phyloP scores from a whole-genome alignment of 1,139 yeast genomes.

The Pichiaceae sp. region DNA sequence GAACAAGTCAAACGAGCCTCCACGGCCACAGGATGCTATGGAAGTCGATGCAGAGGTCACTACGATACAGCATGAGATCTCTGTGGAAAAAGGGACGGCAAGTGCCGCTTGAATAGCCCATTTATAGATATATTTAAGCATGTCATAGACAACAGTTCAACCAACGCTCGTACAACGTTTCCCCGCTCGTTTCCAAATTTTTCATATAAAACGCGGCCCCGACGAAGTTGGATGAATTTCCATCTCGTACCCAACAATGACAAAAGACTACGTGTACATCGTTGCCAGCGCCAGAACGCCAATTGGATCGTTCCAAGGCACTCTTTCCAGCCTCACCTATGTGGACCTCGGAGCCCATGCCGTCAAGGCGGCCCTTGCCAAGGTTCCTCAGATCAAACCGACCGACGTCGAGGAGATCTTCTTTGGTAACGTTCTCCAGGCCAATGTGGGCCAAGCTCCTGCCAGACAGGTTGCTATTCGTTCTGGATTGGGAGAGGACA shows the following conservation, averaged over 20 bases:
- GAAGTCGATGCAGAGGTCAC: too few species aligned
- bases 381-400: slow-evolving; percentile 76
- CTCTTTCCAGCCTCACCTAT: slow-evolving; percentile 63
- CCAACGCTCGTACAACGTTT: too few species aligned
- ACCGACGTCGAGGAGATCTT: slow-evolving; percentile 78
- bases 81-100: neutral
- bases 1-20: slow-evolving; percentile 2
- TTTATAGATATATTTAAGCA: too few species aligned
- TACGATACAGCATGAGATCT: too few species aligned
- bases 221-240: too few species aligned
- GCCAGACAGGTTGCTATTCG: slow-evolving; percentile 95
- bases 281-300: slow-evolving; percentile 93
- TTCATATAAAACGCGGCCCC: too few species aligned
- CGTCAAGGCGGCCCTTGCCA: slow-evolving; percentile 77
- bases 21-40: too few species aligned
- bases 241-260: too few species aligned
- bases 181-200: too few species aligned
- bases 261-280: slow-evolving; percentile 60
- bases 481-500: slow-evolving; percentile 73
- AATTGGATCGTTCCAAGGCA: slow-evolving; percentile 87
- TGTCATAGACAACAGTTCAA: too few species aligned
- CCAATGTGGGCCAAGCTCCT: slow-evolving; percentile 94
- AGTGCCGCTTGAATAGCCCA: too few species aligned
- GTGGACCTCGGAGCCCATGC: slow-evolving; percentile 90
- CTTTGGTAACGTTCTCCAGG: slow-evolving; percentile 89